A percentile compares a stretch with the other conserved stretches of the same genome.
Conservation (phyloP, 441 rosid genomes). For the Adansonia rubrostipa region DNA sequence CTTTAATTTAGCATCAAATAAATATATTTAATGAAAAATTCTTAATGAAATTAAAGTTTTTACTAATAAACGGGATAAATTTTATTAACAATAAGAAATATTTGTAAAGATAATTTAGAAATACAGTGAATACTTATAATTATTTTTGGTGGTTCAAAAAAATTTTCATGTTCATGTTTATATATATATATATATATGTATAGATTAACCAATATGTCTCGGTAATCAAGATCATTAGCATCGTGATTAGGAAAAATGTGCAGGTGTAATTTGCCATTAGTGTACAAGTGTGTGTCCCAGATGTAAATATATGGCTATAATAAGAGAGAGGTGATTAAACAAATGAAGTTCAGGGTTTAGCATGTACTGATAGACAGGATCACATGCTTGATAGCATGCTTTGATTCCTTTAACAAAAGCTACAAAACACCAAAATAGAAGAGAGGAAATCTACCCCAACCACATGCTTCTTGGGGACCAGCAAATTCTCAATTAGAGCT, state of each 20-base stretch:
- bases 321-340: conserved; percentile 6
- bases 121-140: too few species aligned
- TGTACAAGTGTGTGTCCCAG: background rate
- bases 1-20: too few species aligned
- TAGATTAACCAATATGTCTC: background rate
- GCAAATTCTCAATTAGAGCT: conserved; percentile 34
- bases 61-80: too few species aligned
- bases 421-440: conserved; percentile 27
- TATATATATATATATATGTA: too few species aligned
- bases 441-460: conserved; percentile 30
- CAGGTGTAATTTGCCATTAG: background rate
- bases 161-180: too few species aligned
- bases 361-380: conserved; percentile 40
- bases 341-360: conserved; percentile 27
- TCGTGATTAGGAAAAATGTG: conserved; percentile 25
- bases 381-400: conserved; percentile 46
- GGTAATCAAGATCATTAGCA: conserved; percentile 18
- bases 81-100: too few species aligned
- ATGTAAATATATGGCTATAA: background rate
- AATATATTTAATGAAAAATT: too few species aligned
- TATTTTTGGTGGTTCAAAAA: too few species aligned
- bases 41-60: too few species aligned
- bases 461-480: conserved; percentile 71
- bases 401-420: conserved; percentile 55
- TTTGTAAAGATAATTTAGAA: too few species aligned